Evolutionary conservation across 2,329 filamentous ascomycete species (phyloP).

Genomic region (Talaromyces islandicus): DNA sequence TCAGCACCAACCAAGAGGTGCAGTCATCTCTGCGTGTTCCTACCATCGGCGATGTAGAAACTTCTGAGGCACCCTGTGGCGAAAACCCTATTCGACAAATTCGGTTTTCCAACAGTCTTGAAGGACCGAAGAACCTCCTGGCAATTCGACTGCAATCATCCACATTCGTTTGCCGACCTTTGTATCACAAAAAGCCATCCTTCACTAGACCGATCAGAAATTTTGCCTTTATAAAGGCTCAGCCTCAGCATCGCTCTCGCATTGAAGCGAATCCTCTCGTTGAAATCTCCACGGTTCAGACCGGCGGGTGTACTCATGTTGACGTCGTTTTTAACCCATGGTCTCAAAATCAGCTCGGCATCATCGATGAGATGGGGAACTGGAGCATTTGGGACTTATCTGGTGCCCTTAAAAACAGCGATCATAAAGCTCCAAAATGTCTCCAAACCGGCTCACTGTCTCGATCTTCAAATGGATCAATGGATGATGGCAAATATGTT

Average conservation of each 20-base stretch:
- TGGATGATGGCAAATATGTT: constrained; percentile 8
- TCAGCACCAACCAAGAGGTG: constrained; percentile 28
- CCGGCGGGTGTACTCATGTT: constrained; percentile 44
- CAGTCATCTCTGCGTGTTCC: constrained; percentile 21
- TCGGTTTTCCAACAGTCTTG: constrained; percentile 39
- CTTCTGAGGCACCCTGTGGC: neutral
- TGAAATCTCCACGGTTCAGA: constrained; percentile 36
- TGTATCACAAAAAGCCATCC: constrained; percentile 26
- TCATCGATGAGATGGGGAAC: constrained; percentile 48
- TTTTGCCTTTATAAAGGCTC: neutral
- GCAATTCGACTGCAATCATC: constrained; percentile 44
- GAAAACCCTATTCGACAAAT: constrained; percentile 51
- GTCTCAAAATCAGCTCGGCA: constrained; percentile 50
- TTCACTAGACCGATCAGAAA: constrained; percentile 10
- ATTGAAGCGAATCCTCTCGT: constrained; percentile 45
- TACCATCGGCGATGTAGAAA: constrained; percentile 38
- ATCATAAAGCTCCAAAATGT: constrained; percentile 17
- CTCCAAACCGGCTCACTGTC: constrained; percentile 27
- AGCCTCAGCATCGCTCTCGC: constrained; percentile 22
- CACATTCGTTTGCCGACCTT: constrained; percentile 45
- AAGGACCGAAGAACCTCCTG: constrained; percentile 30
- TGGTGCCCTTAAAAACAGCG: constrained; percentile 24
- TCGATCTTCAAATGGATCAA: constrained; percentile 12
- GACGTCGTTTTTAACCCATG: constrained; percentile 57
- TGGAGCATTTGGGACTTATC: constrained; percentile 49